Conservation (phyloP, 2,329 filamentous ascomycete species). For the Verticillium nubilum region DNA sequence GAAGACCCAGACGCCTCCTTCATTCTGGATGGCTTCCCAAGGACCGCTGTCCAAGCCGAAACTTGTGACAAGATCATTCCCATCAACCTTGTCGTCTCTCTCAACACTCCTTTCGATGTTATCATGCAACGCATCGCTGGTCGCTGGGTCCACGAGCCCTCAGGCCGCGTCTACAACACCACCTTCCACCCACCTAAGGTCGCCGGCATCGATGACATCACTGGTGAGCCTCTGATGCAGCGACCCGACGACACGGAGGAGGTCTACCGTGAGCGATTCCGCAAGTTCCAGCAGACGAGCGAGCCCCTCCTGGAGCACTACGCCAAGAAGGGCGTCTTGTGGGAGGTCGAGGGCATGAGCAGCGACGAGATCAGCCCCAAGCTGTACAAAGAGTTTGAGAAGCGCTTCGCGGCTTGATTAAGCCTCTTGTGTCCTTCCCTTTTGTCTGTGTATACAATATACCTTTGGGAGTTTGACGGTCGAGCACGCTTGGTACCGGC, state of each 20-base stretch:
- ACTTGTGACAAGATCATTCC: constrained; percentile 77
- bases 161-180: constrained; percentile 91
- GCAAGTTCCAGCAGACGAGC: constrained; percentile 83
- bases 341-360: constrained; percentile 80
- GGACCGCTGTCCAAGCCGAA: constrained; percentile 74
- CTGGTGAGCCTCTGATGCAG: constrained; percentile 78
- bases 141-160: constrained; percentile 85
- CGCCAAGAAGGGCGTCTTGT: constrained; percentile 73
- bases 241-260: constrained; percentile 81
- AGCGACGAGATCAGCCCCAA: constrained; percentile 96
- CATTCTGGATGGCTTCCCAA: constrained; percentile 92
- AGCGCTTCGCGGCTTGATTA: constrained; percentile 50
- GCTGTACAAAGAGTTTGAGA: constrained; percentile 76
- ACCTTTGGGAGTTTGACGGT: not conserved
- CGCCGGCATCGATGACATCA: constrained; percentile 79
- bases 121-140: constrained; percentile 87
- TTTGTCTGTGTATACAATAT: not conserved
- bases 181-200: constrained; percentile 83
- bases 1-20: constrained; percentile 79
- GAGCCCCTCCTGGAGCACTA: constrained; percentile 85
- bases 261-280: constrained; percentile 74
- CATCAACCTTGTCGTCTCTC: constrained; percentile 89
- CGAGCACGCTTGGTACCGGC: not conserved
- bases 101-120: constrained; percentile 79
- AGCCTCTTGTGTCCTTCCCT: not conserved